A percentile compares a stretch with the other conserved stretches of the same genome.
phyloP scores from a whole-genome alignment of 371 early-diverging fungal genomes.

The Mucor racemosus region DNA sequence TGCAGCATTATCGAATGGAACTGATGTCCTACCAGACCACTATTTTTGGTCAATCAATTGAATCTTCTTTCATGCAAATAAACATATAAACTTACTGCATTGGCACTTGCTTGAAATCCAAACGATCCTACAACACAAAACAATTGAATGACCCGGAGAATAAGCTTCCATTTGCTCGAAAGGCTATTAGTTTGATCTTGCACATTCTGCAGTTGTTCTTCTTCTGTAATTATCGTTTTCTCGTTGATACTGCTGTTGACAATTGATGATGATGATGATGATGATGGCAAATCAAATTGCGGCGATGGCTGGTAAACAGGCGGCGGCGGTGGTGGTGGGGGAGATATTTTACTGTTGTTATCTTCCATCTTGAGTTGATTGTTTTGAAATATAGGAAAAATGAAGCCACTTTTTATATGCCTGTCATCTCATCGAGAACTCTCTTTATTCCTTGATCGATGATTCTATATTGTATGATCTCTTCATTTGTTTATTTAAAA shows the following conservation, averaged over 20 bases:
- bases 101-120: slow-evolving; percentile 41
- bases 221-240: neutral
- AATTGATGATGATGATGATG: neutral
- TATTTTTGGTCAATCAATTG: neutral
- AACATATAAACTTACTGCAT: slow-evolving; percentile 29
- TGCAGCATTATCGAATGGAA: slow-evolving; percentile 19
- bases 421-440: neutral
- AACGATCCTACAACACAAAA: slow-evolving; percentile 33
- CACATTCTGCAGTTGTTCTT: neutral
- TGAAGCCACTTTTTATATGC: neutral
- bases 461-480: neutral
- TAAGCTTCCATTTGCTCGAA: neutral
- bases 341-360: neutral
- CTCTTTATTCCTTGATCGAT: neutral
- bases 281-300: neutral
- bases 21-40: neutral
- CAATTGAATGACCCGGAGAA: slow-evolving; percentile 6
- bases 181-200: neutral
- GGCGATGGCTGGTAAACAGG: neutral
- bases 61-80: too few species aligned
- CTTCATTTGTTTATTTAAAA: neutral
- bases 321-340: neutral
- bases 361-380: neutral
- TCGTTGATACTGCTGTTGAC: neutral
- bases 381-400: neutral